Evolutionary conservation across 305 asterid genomes (phyloP).

Genomic region (Fraxinus platypoda): DNA sequence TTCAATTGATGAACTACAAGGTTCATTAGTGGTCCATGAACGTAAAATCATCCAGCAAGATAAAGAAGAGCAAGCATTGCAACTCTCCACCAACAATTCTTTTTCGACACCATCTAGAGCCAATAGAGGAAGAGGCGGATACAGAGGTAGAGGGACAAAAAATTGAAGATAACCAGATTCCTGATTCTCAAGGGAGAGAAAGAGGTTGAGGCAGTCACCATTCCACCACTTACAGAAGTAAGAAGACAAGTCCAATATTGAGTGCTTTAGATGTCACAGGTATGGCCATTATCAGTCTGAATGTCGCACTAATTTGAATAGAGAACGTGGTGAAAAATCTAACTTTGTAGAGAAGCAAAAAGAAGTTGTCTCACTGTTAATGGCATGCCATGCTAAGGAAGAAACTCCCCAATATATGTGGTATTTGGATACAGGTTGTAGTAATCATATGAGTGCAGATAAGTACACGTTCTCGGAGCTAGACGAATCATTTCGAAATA

Average conservation of each 20-base stretch:
- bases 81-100: not conserved
- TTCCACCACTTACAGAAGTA: not conserved
- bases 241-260: not conserved
- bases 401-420: not conserved
- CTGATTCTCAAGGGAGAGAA: not conserved
- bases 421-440: not conserved
- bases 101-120: too few species aligned
- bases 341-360: not conserved
- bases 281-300: conserved; percentile 14
- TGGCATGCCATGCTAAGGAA: not conserved
- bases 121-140: not conserved
- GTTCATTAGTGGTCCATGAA: not conserved
- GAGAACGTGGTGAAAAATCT: not conserved
- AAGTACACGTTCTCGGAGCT: not conserved
- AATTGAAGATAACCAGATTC: not conserved
- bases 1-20: too few species aligned
- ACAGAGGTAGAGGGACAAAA: not conserved
- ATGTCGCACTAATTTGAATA: not conserved
- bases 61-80: not conserved
- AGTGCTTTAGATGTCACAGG: conserved; percentile 8
- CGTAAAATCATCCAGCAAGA: not conserved
- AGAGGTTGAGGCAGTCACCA: not conserved
- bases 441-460: conserved; percentile 2
- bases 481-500: not conserved
- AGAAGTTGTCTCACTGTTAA: not conserved